Conservation (phyloP, 1,284 basidiomycete species). For the Cutaneotrichosporon cutaneum region DNA sequence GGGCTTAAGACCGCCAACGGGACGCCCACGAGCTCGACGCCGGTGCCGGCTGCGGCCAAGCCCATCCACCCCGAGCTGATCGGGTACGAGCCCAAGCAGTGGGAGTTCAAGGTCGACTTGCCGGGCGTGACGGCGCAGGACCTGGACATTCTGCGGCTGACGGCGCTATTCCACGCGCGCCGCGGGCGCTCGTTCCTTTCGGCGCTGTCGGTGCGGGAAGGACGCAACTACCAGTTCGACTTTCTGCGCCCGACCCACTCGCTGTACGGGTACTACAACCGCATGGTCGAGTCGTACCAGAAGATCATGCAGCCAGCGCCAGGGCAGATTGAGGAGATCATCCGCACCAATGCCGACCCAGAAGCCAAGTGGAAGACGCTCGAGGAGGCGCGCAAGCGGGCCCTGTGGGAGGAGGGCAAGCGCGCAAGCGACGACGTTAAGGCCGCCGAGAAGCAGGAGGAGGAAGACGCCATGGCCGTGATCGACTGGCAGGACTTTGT, state of each 20-base stretch:
- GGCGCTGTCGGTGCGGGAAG: slow-evolving; percentile 80
- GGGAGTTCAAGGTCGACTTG: slow-evolving; percentile 83
- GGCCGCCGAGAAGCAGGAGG: slow-evolving; percentile 80
- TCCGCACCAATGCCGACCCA: slow-evolving; percentile 61
- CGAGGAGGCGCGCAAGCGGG: slow-evolving; percentile 72
- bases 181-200: slow-evolving; percentile 84
- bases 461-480: slow-evolving; percentile 72
- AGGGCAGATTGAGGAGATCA: slow-evolving; percentile 68
- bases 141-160: slow-evolving; percentile 86
- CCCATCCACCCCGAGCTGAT: slow-evolving; percentile 31
- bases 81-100: slow-evolving; percentile 72
- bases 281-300: slow-evolving; percentile 92
- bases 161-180: slow-evolving; percentile 92
- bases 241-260: slow-evolving; percentile 95
- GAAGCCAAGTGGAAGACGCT: slow-evolving; percentile 71
- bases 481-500: slow-evolving; percentile 99
- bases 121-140: slow-evolving; percentile 88
- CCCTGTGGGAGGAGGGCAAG: slow-evolving; percentile 83
- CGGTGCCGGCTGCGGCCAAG: slow-evolving; percentile 45
- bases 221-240: slow-evolving; percentile 96
- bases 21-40: slow-evolving; percentile 20
- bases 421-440: slow-evolving; percentile 80
- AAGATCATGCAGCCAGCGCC: slow-evolving; percentile 82
- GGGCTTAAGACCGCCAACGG: slow-evolving; percentile 23
- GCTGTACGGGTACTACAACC: slow-evolving; percentile 94